Evolutionary conservation across 345 rosid species (phyloP), one percentile per base, ranked within the genome.

Genomic region (Eutrema japonicum): DNA sequence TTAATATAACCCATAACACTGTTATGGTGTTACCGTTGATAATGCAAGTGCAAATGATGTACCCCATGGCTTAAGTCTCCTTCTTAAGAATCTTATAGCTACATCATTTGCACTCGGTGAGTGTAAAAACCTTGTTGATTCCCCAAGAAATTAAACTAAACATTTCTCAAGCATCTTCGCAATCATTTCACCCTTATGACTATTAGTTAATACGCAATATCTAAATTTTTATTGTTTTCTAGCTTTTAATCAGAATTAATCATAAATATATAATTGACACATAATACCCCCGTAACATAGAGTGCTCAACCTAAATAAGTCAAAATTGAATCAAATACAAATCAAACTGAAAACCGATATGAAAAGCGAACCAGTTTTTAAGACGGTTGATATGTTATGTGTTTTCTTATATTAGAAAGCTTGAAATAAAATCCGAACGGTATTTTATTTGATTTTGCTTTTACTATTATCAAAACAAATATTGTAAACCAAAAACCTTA

Each of bases 1-100:
- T 72, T 64, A 66, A 37, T 60, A 74, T 66, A 67, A 68, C 50
- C 50, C 49, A 16, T 38, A 45, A 64, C 61, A 41, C 38, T 49
- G 50, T 57, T 29, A 30, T 6, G 0, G 6, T 38, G 13, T 41
- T 40, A 32, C 7, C n/a, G n/a, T n/a, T n/a, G n/a, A n/a, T n/a
- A n/a, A n/a, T n/a, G n/a, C n/a, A n/a, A n/a, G n/a, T n/a, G n/a
- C n/a, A n/a, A n/a, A n/a, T n/a, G n/a, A n/a, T n/a, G n/a, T n/a
- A n/a, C n/a, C n/a, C n/a, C n/a, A n/a, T n/a, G n/a, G n/a, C n/a
- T n/a, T n/a, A n/a, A n/a, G n/a, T n/a, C n/a, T n/a, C n/a, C n/a
- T n/a, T n/a, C n/a, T n/a, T n/a, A n/a, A n/a, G n/a, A n/a, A n/a
- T n/a, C n/a, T n/a, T n/a, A n/a, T n/a, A n/a, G n/a, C n/a, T n/a